These are phyloP conservation scores for Aureobasidium leucospermi DNA, from an alignment of 2,329 filamentous ascomycete genomes.

Conservation along the genomic window DNA sequence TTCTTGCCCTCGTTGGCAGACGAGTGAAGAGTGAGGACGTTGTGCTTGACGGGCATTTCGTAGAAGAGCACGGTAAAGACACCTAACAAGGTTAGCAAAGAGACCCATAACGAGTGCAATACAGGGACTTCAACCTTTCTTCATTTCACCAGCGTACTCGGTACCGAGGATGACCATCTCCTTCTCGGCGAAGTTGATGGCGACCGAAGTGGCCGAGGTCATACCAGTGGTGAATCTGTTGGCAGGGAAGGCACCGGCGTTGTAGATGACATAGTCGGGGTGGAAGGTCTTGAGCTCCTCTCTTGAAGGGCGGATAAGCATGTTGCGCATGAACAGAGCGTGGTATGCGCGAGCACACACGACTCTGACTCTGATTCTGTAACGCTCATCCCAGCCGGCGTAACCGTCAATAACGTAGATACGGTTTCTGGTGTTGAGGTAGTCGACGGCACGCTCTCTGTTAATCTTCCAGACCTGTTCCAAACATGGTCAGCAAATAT, in stretches of 20 bases:
- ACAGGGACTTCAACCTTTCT: conserved; percentile 49
- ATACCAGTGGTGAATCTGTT: conserved; percentile 98
- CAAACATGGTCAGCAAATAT: conserved; percentile 19
- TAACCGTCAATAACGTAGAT: conserved; percentile 98
- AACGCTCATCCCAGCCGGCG: conserved; percentile 97
- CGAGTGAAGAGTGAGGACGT: conserved; percentile 95
- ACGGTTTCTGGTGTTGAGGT: conserved; percentile 96
- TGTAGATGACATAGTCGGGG: conserved; percentile 99
- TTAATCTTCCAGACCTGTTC: conserved; percentile 97
- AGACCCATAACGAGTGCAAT: not conserved
- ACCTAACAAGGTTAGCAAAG: conserved; percentile 37
- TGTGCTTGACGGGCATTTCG: conserved; percentile 99
- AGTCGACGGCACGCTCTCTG: conserved; percentile 96
- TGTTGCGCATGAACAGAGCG: conserved; percentile 99
- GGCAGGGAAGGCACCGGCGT: conserved; percentile 94
- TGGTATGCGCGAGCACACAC: conserved; percentile 99
- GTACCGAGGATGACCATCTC: conserved; percentile 99
- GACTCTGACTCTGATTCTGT: conserved; percentile 93
- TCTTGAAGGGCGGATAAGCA: conserved; percentile 89
- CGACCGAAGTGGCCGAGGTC: conserved; percentile 95
- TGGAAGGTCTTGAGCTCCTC: conserved; percentile 97
- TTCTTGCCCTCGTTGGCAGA: conserved; percentile 94
- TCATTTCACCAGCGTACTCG: conserved; percentile 96
- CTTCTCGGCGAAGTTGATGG: conserved; percentile 98
- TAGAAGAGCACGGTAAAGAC: conserved; percentile 99